Conservation (phyloP, 139 green algal genomes). For the Nannochloris sp. region DNA sequence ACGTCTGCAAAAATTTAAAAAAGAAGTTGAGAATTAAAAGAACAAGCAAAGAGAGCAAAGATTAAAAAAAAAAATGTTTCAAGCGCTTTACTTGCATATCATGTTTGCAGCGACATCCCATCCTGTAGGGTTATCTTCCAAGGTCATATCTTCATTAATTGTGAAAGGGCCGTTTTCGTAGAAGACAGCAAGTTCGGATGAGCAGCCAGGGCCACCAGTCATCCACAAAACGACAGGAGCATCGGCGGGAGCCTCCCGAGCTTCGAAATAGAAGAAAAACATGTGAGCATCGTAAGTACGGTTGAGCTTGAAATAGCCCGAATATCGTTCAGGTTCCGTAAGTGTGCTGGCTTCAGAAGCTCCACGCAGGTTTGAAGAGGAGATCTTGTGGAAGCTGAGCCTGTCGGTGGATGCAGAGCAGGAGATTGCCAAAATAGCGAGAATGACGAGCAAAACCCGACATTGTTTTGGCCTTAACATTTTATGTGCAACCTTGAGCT, state of each 20-base stretch:
- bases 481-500: too few species aligned
- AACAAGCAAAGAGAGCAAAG: not conserved
- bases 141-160: slow-evolving; percentile 55
- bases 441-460: too few species aligned
- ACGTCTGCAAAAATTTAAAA: slow-evolving; percentile 31
- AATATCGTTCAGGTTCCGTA: slow-evolving; percentile 20
- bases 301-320: slow-evolving; percentile 69
- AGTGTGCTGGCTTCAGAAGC: too few species aligned
- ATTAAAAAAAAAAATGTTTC: not conserved
- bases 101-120: slow-evolving; percentile 16
- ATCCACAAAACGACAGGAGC: slow-evolving; percentile 65
- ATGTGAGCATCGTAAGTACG: slow-evolving; percentile 54
- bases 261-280: slow-evolving; percentile 89
- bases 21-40: slow-evolving; percentile 16
- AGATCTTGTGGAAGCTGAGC: too few species aligned
- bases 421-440: too few species aligned
- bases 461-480: too few species aligned
- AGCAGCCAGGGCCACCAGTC: slow-evolving; percentile 88
- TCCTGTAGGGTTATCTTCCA: slow-evolving; percentile 55
- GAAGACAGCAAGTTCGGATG: slow-evolving; percentile 83
- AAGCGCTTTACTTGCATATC: not conserved
- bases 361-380: too few species aligned
- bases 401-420: too few species aligned
- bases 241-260: slow-evolving; percentile 22
- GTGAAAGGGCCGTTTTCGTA: slow-evolving; percentile 67